Conservation (phyloP, 139 green algal species). For the Auxenochlorella pyrenoidosa region DNA sequence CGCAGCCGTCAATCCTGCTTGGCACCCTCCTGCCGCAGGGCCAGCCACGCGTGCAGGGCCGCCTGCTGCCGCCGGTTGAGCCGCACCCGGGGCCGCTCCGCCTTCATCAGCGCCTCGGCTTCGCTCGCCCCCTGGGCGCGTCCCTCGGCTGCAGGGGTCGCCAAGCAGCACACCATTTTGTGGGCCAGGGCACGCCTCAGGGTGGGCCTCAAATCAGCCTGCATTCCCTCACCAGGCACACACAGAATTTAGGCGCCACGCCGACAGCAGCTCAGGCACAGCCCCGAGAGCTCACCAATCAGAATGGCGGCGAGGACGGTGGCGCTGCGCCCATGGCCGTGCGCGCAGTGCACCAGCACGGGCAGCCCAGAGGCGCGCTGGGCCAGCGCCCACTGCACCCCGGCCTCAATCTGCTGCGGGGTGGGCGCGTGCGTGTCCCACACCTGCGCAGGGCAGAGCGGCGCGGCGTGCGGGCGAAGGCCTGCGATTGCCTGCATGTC, state of each 20-base stretch:
- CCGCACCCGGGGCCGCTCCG: conserved; percentile 48
- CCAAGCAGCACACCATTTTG: no score
- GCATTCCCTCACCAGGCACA: no score
- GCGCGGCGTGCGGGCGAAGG: no score
- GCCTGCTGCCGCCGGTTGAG: conserved; percentile 52
- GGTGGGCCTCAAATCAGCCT: no score
- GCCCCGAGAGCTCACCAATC: conserved; percentile 27
- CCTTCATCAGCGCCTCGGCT: conserved; percentile 37
- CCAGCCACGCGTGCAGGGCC: conserved; percentile 23
- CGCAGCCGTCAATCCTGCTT: not conserved
- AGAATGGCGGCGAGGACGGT: conserved; percentile 64
- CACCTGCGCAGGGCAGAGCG: conserved; percentile 13
- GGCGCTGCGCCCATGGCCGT: conserved; percentile 66
- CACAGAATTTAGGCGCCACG: no score
- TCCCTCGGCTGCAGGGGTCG: conserved; percentile 12
- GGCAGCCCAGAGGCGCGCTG: conserved; percentile 42
- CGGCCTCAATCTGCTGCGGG: conserved; percentile 54
- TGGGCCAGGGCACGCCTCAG: no score
- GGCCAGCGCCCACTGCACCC: conserved; percentile 59
- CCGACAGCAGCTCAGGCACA: not conserved
- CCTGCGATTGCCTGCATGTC: no score
- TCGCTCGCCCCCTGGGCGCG: not conserved
- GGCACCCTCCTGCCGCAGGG: not conserved
- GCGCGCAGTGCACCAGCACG: conserved; percentile 74
- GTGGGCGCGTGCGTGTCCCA: conserved; percentile 67